A percentile compares a stretch with the other conserved stretches of the same genome.
These are phyloP conservation scores for Bigelowiella natans DNA, from an alignment of 78 protist genomes.

Conservation along the genomic window DNA sequence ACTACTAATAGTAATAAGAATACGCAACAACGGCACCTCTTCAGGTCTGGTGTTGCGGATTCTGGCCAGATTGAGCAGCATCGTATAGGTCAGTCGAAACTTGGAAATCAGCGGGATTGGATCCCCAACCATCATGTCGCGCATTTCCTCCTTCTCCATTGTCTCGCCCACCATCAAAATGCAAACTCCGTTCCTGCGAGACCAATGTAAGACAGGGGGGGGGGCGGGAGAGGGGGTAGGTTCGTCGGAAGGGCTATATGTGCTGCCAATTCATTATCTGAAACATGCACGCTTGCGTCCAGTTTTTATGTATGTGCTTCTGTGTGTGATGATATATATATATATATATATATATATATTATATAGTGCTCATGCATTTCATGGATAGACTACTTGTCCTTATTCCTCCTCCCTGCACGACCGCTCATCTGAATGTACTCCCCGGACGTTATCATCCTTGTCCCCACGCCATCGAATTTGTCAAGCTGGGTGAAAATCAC, in stretches of 20 bases:
- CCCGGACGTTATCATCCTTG: slow-evolving; percentile 20
- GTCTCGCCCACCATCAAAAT: not conserved
- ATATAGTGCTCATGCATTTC: too few relatives aligned
- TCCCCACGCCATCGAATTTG: slow-evolving; percentile 65
- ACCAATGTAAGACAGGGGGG: too few relatives aligned
- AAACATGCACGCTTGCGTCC: too few relatives aligned
- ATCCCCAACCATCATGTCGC: not conserved
- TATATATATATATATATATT: too few relatives aligned
- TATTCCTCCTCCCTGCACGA: slow-evolving; percentile 77
- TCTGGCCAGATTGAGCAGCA: not conserved
- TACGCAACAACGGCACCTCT: too few relatives aligned
- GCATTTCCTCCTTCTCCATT: not conserved
- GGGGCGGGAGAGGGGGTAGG: too few relatives aligned
- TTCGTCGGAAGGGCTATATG: too few relatives aligned
- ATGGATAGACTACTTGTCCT: slow-evolving; percentile 68
- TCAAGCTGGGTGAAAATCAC: slow-evolving; percentile 58
- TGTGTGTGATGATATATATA: too few relatives aligned
- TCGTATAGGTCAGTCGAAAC: not conserved
- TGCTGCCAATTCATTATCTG: too few relatives aligned
- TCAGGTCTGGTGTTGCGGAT: too few relatives aligned
- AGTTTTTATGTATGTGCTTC: too few relatives aligned
- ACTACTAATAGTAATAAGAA: too few relatives aligned
- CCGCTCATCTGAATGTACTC: slow-evolving; percentile 82
- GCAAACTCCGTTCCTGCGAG: not conserved
- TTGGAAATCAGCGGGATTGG: not conserved